Evolutionary conservation across 371 early-diverging fungal species (phyloP).

Genomic region (Mucor irregularis): DNA sequence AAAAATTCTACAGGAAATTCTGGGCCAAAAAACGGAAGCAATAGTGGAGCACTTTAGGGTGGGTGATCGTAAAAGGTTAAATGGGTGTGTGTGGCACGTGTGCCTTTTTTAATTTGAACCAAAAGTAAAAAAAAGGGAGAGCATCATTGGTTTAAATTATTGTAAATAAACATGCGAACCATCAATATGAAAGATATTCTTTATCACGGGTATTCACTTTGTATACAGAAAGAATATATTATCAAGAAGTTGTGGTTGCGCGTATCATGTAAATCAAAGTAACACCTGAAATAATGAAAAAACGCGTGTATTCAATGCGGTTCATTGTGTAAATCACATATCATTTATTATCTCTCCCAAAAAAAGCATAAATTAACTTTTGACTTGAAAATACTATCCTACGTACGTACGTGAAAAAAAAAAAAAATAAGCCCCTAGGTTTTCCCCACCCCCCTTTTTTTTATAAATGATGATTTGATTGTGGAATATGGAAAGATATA

Average conservation of each 20-base stretch:
- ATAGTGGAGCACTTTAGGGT: background rate
- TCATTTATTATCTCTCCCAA: background rate
- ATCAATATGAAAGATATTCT: background rate
- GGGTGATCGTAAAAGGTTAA: background rate
- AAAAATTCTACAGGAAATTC: too few relatives aligned
- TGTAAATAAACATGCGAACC: background rate
- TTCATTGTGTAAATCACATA: too few relatives aligned
- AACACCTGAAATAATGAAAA: too few relatives aligned
- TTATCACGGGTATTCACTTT: too few relatives aligned
- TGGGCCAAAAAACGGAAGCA: background rate
- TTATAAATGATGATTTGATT: background rate
- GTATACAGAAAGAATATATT: too few relatives aligned
- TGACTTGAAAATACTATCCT: constrained; percentile 1
- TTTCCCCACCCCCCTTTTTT: constrained; percentile 3
- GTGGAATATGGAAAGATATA: background rate
- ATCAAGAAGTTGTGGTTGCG: too few relatives aligned
- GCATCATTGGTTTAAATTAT: background rate
- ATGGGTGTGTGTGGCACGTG: too few relatives aligned
- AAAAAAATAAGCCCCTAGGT: background rate
- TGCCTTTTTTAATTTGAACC: too few relatives aligned
- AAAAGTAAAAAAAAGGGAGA: too few relatives aligned
- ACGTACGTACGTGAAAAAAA: background rate
- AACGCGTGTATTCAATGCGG: background rate
- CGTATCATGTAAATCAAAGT: too few relatives aligned
- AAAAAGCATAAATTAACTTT: background rate